Percentiles rank a stretch among this genome's conserved stretches.
These are phyloP conservation scores for Isabelozyma pseudorhagii DNA, from an alignment of 805 yeast species.

Conservation along the genomic window DNA sequence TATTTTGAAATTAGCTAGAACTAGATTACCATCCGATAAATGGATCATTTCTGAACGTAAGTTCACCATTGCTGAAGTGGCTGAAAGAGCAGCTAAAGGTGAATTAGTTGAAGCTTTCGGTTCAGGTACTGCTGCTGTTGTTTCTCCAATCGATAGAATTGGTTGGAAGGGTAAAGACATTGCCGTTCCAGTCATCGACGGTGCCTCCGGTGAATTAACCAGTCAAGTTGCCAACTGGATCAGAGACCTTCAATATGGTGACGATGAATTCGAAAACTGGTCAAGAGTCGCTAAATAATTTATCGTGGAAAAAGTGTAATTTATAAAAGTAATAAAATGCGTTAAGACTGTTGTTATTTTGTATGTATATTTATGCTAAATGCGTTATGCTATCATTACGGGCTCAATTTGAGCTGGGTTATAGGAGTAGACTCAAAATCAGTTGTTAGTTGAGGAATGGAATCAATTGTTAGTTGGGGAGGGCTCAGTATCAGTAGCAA, in stretches of 20 bases:
- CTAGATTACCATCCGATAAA: conserved; percentile 66
- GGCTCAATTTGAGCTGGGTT: too few relatives aligned
- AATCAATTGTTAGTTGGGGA: too few relatives aligned
- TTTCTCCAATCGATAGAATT: conserved; percentile 86
- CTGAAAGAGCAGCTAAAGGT: conserved; percentile 72
- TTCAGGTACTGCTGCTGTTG: conserved; percentile 96
- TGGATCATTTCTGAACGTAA: conserved; percentile 86
- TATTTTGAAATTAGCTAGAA: conserved; percentile 70
- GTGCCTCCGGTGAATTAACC: conserved; percentile 82
- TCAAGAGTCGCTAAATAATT: conserved; percentile 32
- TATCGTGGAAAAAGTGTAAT: neutral
- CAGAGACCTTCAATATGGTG: conserved; percentile 86
- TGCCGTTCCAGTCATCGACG: conserved; percentile 73
- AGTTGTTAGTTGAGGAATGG: too few relatives aligned
- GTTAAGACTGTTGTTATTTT: neutral
- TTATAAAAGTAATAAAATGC: neutral
- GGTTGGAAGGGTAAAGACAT: conserved; percentile 76
- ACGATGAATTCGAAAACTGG: conserved; percentile 60
- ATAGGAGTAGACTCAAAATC: too few relatives aligned
- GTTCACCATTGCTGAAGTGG: conserved; percentile 77
- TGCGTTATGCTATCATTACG: neutral
- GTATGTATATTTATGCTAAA: neutral
- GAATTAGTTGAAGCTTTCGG: conserved; percentile 93
- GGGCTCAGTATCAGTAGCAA: too few relatives aligned
- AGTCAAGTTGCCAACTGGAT: conserved; percentile 81